Conservation (phyloP, 495 filamentous ascomycete species). For the Astrocystis sublimbata region DNA sequence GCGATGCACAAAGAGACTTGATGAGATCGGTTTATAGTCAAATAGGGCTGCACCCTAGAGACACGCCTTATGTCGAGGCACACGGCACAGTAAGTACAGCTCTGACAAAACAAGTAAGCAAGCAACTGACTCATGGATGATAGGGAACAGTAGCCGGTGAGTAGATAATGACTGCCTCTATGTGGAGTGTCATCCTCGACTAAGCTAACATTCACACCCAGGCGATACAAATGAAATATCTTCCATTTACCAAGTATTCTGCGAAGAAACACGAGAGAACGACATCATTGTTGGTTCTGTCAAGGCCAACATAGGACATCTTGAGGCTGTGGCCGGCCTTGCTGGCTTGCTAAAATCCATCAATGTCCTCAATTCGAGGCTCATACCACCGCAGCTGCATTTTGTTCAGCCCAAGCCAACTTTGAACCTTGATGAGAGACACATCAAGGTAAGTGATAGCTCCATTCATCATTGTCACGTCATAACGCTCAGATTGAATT, state of each 20-base stretch:
- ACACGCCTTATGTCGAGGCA: constrained; percentile 19
- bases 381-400: constrained; percentile 45
- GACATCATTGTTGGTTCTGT: constrained; percentile 47
- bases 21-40: constrained; percentile 30
- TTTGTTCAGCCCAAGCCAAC: constrained; percentile 38
- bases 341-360: constrained; percentile 55
- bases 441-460: constrained; percentile 33
- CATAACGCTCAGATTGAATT: background rate
- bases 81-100: constrained; percentile 51
- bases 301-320: constrained; percentile 59
- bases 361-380: constrained; percentile 53
- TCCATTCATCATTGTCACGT: background rate
- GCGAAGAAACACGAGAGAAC: constrained; percentile 13
- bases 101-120: background rate
- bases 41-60: constrained; percentile 26
- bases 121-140: background rate
- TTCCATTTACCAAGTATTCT: constrained; percentile 48
- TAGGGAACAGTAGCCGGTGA: constrained; percentile 5
- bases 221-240: constrained; percentile 59
- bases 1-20: constrained; percentile 27
- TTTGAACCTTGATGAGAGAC: constrained; percentile 40
- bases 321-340: constrained; percentile 54
- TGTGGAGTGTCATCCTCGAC: background rate
- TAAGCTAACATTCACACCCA: background rate
- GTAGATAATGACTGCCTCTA: background rate